These are phyloP conservation scores for Camelina sativa DNA, from an alignment of 345 rosid species.

Conservation along the genomic window DNA sequence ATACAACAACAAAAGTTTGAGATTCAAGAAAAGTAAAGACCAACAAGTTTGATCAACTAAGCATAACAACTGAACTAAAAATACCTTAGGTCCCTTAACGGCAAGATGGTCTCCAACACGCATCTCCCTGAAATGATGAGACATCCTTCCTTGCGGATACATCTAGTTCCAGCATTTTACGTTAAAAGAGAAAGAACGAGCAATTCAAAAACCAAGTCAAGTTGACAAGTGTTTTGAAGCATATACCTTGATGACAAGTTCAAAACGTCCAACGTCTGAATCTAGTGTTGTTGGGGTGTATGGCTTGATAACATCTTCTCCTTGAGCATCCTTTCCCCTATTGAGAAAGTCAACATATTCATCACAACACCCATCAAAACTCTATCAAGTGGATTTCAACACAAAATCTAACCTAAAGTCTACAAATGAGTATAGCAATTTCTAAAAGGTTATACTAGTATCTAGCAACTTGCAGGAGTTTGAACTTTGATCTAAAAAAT, in stretches of 20 bases:
- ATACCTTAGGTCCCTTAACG: slow-evolving; percentile 98
- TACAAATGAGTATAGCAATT: slow-evolving; percentile 1
- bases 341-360: not conserved
- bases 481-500: not conserved
- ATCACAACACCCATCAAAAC: not conserved
- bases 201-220: not conserved
- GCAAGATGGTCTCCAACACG: slow-evolving; percentile 80
- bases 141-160: slow-evolving; percentile 99
- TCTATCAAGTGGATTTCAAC: no score
- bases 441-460: not conserved
- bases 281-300: slow-evolving; percentile 95
- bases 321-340: slow-evolving; percentile 89
- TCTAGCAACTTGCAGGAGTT: slow-evolving; percentile 20
- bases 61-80: not conserved
- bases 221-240: slow-evolving; percentile 8
- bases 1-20: not conserved
- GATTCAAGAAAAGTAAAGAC: slow-evolving; percentile 21
- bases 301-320: slow-evolving; percentile 89
- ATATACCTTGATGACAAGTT: slow-evolving; percentile 84
- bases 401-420: slow-evolving; percentile 11
- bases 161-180: slow-evolving; percentile 51
- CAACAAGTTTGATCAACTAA: not conserved
- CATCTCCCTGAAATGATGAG: slow-evolving; percentile 98
- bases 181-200: not conserved
- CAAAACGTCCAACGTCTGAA: slow-evolving; percentile 86